Conservation (phyloP, 768 basidiomycete species). For the Naganishia antarctica region DNA sequence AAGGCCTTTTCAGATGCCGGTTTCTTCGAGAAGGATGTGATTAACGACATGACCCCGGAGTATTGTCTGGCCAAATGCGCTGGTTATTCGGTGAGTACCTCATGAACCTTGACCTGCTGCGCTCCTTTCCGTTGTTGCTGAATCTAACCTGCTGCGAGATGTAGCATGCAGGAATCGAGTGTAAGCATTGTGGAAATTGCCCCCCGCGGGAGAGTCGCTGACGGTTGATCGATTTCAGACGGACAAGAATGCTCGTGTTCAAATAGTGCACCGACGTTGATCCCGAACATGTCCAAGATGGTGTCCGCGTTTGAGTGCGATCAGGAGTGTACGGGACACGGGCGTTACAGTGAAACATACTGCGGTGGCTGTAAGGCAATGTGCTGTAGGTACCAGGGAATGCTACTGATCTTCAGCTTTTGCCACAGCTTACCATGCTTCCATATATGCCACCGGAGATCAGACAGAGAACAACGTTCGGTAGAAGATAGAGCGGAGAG, state of each 20-base stretch:
- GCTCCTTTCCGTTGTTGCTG: not conserved
- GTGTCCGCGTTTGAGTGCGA: not conserved
- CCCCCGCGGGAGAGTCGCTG: too few species aligned
- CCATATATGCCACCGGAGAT: not conserved
- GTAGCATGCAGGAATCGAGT: constrained; percentile 4
- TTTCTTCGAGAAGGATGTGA: not conserved
- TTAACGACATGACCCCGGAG: not conserved
- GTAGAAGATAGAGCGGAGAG: too few species aligned
- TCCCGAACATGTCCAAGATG: not conserved
- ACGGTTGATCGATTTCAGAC: too few species aligned
- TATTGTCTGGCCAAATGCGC: not conserved
- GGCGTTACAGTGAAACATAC: not conserved
- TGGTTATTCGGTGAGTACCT: not conserved
- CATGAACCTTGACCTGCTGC: not conserved
- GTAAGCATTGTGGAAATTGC: not conserved
- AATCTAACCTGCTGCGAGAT: not conserved
- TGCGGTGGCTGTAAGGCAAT: not conserved
- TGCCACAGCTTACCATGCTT: not conserved
- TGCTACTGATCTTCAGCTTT: not conserved
- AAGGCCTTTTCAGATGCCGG: not conserved
- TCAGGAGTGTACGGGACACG: not conserved
- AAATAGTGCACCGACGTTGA: not conserved
- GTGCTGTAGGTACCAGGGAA: too few species aligned
- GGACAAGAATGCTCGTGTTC: constrained; percentile 3
- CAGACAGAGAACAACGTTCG: not conserved